phyloP scores from a whole-genome alignment of 2,329 filamentous ascomycete species.

The Ophiostoma quercus region DNA sequence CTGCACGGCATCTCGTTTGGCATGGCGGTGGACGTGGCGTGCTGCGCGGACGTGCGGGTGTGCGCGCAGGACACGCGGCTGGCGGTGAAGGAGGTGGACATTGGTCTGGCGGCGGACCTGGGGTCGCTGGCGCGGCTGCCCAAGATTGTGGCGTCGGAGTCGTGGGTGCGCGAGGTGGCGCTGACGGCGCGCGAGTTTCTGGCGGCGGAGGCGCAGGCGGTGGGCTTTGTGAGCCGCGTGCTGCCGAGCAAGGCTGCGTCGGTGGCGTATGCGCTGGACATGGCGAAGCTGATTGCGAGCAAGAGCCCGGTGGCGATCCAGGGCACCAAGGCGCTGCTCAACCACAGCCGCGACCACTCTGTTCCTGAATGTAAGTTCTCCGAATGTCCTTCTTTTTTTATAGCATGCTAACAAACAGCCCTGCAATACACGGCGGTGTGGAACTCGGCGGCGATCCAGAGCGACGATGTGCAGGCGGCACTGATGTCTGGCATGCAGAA shows the following conservation, averaged over 20 bases:
- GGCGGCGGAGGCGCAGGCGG: slow-evolving; percentile 61
- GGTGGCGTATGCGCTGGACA: slow-evolving; percentile 55
- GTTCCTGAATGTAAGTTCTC: slow-evolving; percentile 63
- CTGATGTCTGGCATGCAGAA: slow-evolving; percentile 72
- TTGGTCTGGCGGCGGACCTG: slow-evolving; percentile 73
- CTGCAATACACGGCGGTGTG: slow-evolving; percentile 80
- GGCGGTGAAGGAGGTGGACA: slow-evolving; percentile 76
- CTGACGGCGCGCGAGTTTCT: slow-evolving; percentile 65
- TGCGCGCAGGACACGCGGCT: slow-evolving; percentile 56
- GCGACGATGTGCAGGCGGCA: slow-evolving; percentile 67
- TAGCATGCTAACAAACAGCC: slow-evolving; percentile 39
- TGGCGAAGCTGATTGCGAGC: slow-evolving; percentile 60
- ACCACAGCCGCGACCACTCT: slow-evolving; percentile 71
- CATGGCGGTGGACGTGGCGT: slow-evolving; percentile 68
- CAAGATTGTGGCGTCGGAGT: slow-evolving; percentile 63
- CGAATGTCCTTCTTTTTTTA: background rate
- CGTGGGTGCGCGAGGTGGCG: slow-evolving; percentile 76
- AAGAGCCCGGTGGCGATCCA: slow-evolving; percentile 88
- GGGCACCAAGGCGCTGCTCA: slow-evolving; percentile 81
- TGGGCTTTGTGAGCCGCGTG: slow-evolving; percentile 65
- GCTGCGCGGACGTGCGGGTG: slow-evolving; percentile 66
- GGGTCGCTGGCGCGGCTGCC: slow-evolving; percentile 69
- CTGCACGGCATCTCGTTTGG: slow-evolving; percentile 75
- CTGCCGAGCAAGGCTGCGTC: slow-evolving; percentile 58
- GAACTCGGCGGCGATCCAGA: slow-evolving; percentile 81